Conservation (phyloP, 345 rosid genomes). For the Citrus mangshanensis region DNA sequence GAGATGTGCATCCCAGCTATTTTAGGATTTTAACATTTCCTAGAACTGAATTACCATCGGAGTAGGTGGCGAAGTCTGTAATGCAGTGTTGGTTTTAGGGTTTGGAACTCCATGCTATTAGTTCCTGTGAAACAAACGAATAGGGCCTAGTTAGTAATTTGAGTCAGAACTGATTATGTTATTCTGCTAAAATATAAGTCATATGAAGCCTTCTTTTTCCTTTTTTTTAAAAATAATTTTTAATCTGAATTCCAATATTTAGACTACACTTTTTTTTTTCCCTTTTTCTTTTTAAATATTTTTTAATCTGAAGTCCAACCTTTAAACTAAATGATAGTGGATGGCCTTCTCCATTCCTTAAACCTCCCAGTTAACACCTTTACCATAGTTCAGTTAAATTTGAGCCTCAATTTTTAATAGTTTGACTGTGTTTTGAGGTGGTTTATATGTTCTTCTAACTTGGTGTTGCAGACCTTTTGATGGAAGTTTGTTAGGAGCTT, state of each 20-base stretch:
- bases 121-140: not conserved
- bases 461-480: not conserved
- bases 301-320: not conserved
- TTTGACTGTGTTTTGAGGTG: not conserved
- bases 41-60: not conserved
- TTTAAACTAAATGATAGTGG: not conserved
- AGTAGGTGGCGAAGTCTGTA: not conserved
- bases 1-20: not conserved
- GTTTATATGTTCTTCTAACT: not conserved
- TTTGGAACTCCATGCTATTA: not conserved
- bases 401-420: not conserved
- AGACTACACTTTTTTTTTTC: no score
- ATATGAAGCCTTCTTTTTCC: not conserved
- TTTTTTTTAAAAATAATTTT: no score
- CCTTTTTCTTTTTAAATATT: no score
- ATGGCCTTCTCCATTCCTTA: not conserved
- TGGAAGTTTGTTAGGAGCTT: not conserved
- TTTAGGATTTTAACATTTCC: not conserved
- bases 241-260: not conserved
- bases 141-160: not conserved
- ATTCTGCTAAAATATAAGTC: not conserved
- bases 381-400: not conserved
- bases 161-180: not conserved
- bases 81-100: not conserved
- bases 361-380: not conserved